Percentiles rank a stretch among this genome's conserved stretches.
phyloP scores from a whole-genome alignment of 176 grass and related monocot genomes.

The Alloteropsis semialata region DNA sequence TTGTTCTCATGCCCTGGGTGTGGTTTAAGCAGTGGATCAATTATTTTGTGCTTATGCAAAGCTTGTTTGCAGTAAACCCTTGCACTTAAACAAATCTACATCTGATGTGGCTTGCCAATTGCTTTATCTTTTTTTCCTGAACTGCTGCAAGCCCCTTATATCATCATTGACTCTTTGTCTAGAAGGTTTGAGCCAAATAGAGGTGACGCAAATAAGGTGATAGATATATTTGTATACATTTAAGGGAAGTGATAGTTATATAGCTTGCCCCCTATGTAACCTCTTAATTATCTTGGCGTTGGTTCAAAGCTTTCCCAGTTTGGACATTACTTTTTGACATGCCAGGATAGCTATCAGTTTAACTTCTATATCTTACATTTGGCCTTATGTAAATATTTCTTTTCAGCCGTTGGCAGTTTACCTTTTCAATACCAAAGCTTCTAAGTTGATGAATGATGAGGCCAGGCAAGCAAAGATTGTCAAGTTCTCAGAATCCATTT shows the following conservation, averaged over 20 bases:
- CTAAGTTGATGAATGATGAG: slow-evolving; percentile 61
- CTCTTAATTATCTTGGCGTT: background rate
- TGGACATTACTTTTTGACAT: slow-evolving; percentile 7
- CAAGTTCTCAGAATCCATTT: slow-evolving; percentile 97
- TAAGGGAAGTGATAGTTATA: background rate
- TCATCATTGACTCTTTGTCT: background rate
- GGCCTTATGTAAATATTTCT: slow-evolving; percentile 6
- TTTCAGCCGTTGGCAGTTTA: slow-evolving; percentile 75
- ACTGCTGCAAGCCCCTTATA: background rate
- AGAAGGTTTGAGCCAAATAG: background rate
- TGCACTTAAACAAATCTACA: slow-evolving; percentile 1
- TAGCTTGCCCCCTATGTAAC: background rate
- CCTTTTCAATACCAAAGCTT: slow-evolving; percentile 59
- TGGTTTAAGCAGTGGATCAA: background rate
- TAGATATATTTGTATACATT: background rate
- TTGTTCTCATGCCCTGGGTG: background rate
- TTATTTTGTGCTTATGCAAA: background rate
- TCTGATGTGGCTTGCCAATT: slow-evolving; percentile 4
- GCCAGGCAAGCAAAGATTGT: slow-evolving; percentile 56
- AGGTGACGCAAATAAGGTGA: background rate
- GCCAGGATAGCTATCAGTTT: background rate
- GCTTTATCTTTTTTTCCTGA: slow-evolving; percentile 6
- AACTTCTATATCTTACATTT: slow-evolving; percentile 1
- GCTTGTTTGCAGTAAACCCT: background rate
- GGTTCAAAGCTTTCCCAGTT: background rate